Base-by-base conservation (phyloP, 2,329 filamentous ascomycete genomes). In the Ophiosphaerella narmari region DNA sequence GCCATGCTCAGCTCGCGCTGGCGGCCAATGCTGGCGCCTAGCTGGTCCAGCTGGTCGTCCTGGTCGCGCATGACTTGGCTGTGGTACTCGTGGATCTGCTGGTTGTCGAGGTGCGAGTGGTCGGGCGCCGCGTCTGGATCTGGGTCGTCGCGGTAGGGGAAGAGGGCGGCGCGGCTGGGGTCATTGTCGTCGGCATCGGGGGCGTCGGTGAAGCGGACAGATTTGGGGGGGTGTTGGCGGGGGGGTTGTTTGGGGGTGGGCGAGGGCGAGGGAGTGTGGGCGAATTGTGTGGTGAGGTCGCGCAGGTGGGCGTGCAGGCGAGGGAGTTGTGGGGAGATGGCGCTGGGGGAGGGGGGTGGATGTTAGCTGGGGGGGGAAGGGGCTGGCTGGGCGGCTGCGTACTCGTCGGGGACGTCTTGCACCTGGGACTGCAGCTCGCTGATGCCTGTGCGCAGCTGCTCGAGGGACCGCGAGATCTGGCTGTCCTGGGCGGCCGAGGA, bases 1-100 rank as follows among this genome's bases (percentile, higher is more conserved):
- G 94, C 90, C 78, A 97, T 95, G 69, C 88, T 92, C 54, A 99
- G 80, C 77, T 97, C 90, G 42, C 95, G 82, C 78, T 97, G 94
- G 34, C 94, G 85, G 4, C 89, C 84, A 61, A 99, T 97, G 50
- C 86, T 90, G 65, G 86, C 84, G n/a, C 92, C 90, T 4, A 99
- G 78, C 8, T 83, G 81, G 71, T 97, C 93, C n/a, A 99, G 82
- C 72, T 96, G 91, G 59, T 90, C 88, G 69, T 99, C 94, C 75
- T 99, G 94, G 55, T 97, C 87, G n/a, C 82, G 81, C 33, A 99
- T 79, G 23, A 96, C 86, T 55, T 86, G 85, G 48, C 82, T 78
- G 75, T 99, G 94, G 74, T 95, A 92, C 18, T 82, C 80, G 75
- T 97, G 89, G 57, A 97, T 87, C 75, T 97, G 91, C 71, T 87